Evolutionary conservation across 1,284 basidiomycete genomes (phyloP).

Genomic region (Microbotryum saponariae): DNA sequence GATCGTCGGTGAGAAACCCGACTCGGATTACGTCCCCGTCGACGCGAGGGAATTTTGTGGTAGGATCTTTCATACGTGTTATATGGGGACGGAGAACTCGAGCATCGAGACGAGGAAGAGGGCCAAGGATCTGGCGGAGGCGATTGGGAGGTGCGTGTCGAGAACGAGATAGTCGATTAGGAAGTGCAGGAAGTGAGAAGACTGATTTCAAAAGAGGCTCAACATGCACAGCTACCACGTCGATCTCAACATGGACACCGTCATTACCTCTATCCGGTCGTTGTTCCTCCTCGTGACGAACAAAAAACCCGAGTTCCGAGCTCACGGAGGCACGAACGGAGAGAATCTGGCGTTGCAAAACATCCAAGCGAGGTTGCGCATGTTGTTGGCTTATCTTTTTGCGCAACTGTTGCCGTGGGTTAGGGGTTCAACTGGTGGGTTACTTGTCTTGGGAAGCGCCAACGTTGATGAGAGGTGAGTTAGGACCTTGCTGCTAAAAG

Average conservation of each 20-base stretch:
- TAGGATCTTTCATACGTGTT: constrained; percentile 93
- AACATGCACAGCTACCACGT: constrained; percentile 65
- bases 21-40: constrained; percentile 69
- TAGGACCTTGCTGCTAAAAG: not conserved
- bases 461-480: constrained; percentile 91
- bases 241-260: constrained; percentile 90
- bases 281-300: constrained; percentile 81
- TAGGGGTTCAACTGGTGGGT: constrained; percentile 69
- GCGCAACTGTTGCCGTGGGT: constrained; percentile 94
- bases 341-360: constrained; percentile 98
- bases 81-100: constrained; percentile 98
- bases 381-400: constrained; percentile 96
- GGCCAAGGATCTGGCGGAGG: constrained; percentile 74
- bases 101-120: constrained; percentile 74
- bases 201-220: too few relatives aligned
- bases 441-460: constrained; percentile 90
- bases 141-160: constrained; percentile 69
- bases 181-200: too few relatives aligned
- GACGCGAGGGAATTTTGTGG: constrained; percentile 78
- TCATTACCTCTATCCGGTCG: constrained; percentile 73
- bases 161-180: too few relatives aligned
- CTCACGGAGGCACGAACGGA: constrained; percentile 74
- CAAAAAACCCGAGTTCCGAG: constrained; percentile 70
- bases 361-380: constrained; percentile 88
- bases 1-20: constrained; percentile 73